A percentile compares a stretch with the other conserved stretches of the same genome.
Conservation (phyloP, 2,329 filamentous ascomycete species). For the Phaeosphaeria sp. region DNA sequence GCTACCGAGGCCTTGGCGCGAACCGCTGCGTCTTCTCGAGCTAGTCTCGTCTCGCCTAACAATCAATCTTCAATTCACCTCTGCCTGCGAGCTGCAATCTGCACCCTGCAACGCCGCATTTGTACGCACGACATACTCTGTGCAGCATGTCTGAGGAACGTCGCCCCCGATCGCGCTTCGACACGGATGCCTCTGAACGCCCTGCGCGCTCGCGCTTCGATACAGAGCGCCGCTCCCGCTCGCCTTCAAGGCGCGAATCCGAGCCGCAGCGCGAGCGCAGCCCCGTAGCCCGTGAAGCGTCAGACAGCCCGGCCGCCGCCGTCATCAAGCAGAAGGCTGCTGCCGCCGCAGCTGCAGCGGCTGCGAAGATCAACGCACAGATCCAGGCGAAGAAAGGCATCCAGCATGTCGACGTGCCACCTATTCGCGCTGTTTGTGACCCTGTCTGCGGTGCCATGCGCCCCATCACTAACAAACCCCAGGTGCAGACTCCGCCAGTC, state of each 20-base stretch:
- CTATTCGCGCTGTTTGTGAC: conserved; percentile 68
- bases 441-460: background rate
- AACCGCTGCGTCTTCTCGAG: background rate
- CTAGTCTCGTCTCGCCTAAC: conserved; percentile 7
- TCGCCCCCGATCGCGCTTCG: conserved; percentile 90
- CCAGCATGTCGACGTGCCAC: conserved; percentile 88
- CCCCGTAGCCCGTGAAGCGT: conserved; percentile 66
- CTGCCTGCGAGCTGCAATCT: background rate
- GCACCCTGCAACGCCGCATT: background rate
- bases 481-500: conserved; percentile 58
- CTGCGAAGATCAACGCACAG: conserved; percentile 57
- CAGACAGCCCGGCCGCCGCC: conserved; percentile 54
- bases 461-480: conserved; percentile 17
- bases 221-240: conserved; percentile 67
- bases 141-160: conserved; percentile 76
- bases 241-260: conserved; percentile 69
- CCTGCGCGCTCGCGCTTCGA: conserved; percentile 78
- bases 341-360: conserved; percentile 82
- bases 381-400: conserved; percentile 75
- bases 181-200: conserved; percentile 80
- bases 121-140: background rate
- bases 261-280: conserved; percentile 82
- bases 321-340: conserved; percentile 67
- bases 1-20: conserved; percentile 9
- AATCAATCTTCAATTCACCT: background rate